Evolutionary conservation across 75 land plant species (phyloP).

Genomic region (Picea glauca): DNA sequence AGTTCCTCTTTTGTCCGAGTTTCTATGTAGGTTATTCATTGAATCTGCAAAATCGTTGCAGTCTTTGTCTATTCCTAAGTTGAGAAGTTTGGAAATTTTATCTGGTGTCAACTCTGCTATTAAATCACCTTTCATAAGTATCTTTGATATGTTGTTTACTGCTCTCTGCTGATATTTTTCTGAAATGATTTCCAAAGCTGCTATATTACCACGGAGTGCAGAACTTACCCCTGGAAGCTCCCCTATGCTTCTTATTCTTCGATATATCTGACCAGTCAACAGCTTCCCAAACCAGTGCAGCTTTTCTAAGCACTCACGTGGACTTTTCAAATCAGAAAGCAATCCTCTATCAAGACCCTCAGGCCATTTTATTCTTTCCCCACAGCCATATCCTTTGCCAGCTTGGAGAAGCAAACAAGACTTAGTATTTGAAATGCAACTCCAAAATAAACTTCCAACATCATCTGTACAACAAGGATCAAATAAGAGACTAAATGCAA

Average conservation of each 20-base stretch:
- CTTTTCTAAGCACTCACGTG: neutral
- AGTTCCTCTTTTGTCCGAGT: neutral
- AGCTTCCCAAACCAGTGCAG: neutral
- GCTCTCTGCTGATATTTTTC: neutral
- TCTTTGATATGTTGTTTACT: neutral
- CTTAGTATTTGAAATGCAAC: neutral
- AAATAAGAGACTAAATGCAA: conserved; percentile 1
- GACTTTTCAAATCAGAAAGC: neutral
- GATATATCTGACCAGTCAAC: neutral
- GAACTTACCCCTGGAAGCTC: neutral
- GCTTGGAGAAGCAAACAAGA: neutral
- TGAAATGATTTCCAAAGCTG: neutral
- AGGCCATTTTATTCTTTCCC: conserved; percentile 3
- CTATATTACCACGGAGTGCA: neutral
- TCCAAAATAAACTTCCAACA: neutral
- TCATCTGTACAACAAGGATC: neutral
- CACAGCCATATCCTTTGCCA: neutral
- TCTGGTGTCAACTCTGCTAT: neutral
- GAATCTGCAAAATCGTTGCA: neutral
- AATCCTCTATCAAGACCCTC: neutral
- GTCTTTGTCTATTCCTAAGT: neutral
- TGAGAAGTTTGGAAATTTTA: neutral
- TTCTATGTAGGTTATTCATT: conserved; percentile 4
- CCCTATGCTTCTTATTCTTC: neutral
- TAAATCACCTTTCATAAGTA: neutral